Evolutionary conservation across 2,329 filamentous ascomycete species (phyloP).

Genomic region (Neospermospora avenae): DNA sequence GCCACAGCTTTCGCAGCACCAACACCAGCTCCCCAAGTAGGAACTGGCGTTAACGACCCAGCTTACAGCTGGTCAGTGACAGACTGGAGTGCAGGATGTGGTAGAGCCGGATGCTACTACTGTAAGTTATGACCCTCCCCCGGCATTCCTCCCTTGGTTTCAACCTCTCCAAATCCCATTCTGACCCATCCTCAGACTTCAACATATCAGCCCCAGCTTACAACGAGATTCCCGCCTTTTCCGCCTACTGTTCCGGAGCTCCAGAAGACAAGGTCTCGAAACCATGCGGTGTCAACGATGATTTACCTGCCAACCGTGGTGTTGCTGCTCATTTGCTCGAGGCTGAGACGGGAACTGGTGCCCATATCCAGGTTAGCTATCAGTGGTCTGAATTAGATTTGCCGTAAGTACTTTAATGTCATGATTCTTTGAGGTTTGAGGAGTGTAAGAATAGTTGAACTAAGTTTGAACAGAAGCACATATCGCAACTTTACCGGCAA

Average conservation of each 20-base stretch:
- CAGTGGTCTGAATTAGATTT: neutral
- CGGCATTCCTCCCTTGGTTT: too few species aligned
- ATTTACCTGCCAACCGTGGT: slow-evolving; percentile 4
- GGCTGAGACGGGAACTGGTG: slow-evolving; percentile 12
- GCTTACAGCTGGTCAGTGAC: slow-evolving; percentile 14
- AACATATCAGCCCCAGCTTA: slow-evolving; percentile 11
- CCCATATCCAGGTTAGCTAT: slow-evolving; percentile 16
- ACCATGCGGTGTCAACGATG: slow-evolving; percentile 9
- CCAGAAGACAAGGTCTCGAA: slow-evolving; percentile 3
- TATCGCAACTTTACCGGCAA: neutral
- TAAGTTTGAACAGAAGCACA: neutral
- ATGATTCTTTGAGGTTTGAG: neutral
- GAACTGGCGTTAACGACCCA: slow-evolving; percentile 2
- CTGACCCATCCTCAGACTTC: slow-evolving; percentile 9
- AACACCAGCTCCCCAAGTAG: neutral
- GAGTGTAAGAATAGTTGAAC: neutral
- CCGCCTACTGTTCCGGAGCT: slow-evolving; percentile 12
- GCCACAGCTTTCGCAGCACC: slow-evolving; percentile 8
- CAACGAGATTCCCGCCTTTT: slow-evolving; percentile 13
- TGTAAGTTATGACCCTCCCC: neutral
- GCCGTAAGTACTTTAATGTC: neutral
- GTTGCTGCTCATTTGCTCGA: slow-evolving; percentile 13
- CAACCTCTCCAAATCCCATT: neutral
- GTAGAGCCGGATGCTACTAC: slow-evolving; percentile 9
- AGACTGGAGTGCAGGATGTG: slow-evolving; percentile 14